Evolutionary conservation across 1,139 yeast genomes (phyloP), one percentile per base, ranked within the genome.

Genomic region (Lodderomyces pseudojiufengensis): DNA sequence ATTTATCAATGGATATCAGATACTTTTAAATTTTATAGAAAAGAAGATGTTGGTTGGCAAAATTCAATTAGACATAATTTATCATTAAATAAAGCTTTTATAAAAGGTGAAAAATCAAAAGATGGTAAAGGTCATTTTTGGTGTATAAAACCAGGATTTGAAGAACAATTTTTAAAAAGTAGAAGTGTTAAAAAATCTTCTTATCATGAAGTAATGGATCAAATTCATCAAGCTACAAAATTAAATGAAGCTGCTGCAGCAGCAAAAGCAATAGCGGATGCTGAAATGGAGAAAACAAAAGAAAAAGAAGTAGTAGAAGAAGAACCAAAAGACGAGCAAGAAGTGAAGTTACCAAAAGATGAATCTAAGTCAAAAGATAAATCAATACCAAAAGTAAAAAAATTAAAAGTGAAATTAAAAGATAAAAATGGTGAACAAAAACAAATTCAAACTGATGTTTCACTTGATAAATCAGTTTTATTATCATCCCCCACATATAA

Each of bases 101-200:
- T 83, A 38, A 92, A 92, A 61, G 87, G 95, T 26, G 95, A 86
- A 47, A 84, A 92, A 55, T 90, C 96, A 11, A 84, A 85, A 49
- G 95, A 86, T 58, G 97, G 97, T 5, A 92, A 92, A 63, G 98
- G 98, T 24, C 95, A 90, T 62, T 92, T 84, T 59, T 94, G 98
- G 98, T 80, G 85, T 49, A 86, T 92, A 37, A 88, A 83, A 44
- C 69, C 77, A 15, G 96, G 95, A 3, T 78, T 73, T 52, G 97
- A 90, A 58, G 78, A 78, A 45, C 87, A 83, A 57, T 92, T 92
- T 52, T 70, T 85, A 51, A 84, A 80, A 53, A 78, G 76, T 5
- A 74, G 80, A 50, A 59, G 67, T 36, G 67, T 64, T 29, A 73
- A 70, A 49, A 72, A 68, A 48, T 57, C 63, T 41, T 64, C 69